phyloP scores from a whole-genome alignment of 805 yeast species.

The Yamadazyma olivae region DNA sequence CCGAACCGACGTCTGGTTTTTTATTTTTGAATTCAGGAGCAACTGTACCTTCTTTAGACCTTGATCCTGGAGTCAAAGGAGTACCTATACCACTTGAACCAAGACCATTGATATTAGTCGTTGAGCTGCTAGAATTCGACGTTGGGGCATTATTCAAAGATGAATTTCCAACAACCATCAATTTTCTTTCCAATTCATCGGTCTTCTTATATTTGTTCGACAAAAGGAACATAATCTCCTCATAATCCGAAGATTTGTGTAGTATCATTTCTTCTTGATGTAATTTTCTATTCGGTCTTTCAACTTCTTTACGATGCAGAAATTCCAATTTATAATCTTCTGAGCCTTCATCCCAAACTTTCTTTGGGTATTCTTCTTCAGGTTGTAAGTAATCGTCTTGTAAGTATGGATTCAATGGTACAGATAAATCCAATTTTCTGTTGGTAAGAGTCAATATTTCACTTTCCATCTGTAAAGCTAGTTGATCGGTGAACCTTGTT shows the following conservation, averaged over 20 bases:
- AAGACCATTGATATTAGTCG: constrained; percentile 11
- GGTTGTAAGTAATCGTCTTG: constrained; percentile 49
- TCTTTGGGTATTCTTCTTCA: constrained; percentile 46
- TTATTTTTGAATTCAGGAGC: constrained; percentile 9
- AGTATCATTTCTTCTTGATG: constrained; percentile 41
- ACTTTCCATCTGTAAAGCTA: constrained; percentile 82
- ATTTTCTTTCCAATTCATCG: constrained; percentile 37
- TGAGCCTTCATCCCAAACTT: constrained; percentile 33
- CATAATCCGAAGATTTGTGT: constrained; percentile 80
- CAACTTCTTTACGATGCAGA: constrained; percentile 31
- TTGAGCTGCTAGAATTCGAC: constrained; percentile 19
- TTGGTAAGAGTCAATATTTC: constrained; percentile 77
- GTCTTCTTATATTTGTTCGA: constrained; percentile 37
- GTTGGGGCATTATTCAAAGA: constrained; percentile 18
- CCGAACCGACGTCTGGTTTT: constrained; percentile 6
- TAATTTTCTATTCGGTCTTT: constrained; percentile 30
- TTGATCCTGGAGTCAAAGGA: constrained; percentile 14
- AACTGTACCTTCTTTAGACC: constrained; percentile 9
- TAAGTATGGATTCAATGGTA: constrained; percentile 66
- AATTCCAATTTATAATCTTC: constrained; percentile 27
- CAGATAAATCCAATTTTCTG: constrained; percentile 71
- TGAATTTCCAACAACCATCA: constrained; percentile 35
- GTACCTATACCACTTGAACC: constrained; percentile 13
- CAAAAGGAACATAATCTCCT: constrained; percentile 71
- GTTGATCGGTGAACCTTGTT: constrained; percentile 70